Conservation (phyloP, 805 yeast species). For the Scheffersomyces ergatensis region DNA sequence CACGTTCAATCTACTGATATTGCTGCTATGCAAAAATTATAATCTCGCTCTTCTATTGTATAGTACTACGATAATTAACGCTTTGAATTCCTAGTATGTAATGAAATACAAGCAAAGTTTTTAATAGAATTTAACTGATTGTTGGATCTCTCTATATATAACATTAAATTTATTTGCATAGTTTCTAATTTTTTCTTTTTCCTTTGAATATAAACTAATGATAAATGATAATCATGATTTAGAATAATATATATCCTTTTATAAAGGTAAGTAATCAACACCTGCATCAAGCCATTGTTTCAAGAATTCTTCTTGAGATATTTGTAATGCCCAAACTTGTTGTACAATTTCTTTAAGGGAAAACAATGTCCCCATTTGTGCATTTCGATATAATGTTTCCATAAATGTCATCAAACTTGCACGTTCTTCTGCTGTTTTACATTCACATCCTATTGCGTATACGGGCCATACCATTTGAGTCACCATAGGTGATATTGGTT, state of each 20-base stretch:
- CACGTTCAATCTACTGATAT: constrained; percentile 98
- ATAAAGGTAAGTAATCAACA: constrained; percentile 48
- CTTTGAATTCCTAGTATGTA: background rate
- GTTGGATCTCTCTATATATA: background rate
- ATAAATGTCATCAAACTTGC: constrained; percentile 26
- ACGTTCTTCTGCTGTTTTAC: constrained; percentile 31
- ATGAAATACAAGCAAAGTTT: background rate
- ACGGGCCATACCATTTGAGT: constrained; percentile 68
- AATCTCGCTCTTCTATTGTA: constrained; percentile 31
- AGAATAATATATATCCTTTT: too few species aligned
- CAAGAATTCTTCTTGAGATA: constrained; percentile 43
- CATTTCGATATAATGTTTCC: constrained; percentile 43
- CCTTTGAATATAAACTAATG: too few species aligned
- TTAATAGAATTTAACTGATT: background rate
- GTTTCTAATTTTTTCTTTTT: too few species aligned
- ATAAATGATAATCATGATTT: too few species aligned
- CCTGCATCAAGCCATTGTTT: constrained; percentile 49
- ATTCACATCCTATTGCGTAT: constrained; percentile 47
- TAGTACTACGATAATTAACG: background rate
- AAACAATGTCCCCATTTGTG: constrained; percentile 53
- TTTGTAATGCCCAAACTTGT: constrained; percentile 46
- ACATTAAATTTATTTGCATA: too few species aligned
- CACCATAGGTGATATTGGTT: constrained; percentile 44
- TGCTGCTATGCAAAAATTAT: constrained; percentile 98
- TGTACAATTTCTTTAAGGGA: constrained; percentile 42